Evolutionary conservation across 140 eudicot genomes (phyloP), one percentile per base, ranked within the genome.

Genomic region (Erigeron philadelphicus): DNA sequence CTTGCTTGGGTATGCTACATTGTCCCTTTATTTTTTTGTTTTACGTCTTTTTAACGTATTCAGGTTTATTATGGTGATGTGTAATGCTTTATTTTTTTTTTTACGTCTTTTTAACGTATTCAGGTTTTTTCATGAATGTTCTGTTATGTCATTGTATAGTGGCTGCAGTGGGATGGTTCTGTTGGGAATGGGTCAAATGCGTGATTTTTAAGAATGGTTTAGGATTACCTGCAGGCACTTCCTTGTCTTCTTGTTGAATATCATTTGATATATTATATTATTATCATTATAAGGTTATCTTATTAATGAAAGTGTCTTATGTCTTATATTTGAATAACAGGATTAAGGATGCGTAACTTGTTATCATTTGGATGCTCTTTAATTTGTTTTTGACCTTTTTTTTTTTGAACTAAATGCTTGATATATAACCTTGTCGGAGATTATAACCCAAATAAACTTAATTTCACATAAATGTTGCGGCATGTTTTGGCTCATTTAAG

Each of bases 1-100:
- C 86, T 71, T 94, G 87, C 77, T 84, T 9, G 99, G 99, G 99
- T 94, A 82, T 54, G 83, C 35, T 70, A 56, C 52, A 64, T 46
- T 47, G 11, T 8, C 59, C 35, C 5, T 13, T 31, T 49, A 13
- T 13, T 40, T 21, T 47, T 10, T 15, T 45, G 3, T 21, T 48
- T 35, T 3, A 0, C 1, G 23, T 15, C 5, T 47, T 31, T 17
- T 9, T 62, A n/a, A 7, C 38, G 38, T 62, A 48, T 61, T 61
- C 59, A 19, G 63, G 54, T 47, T 59, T 71, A 12, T 58, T 71
- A n/a, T 13, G 12, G 58, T 7, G 47, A 15, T 60, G 17, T 7
- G 31, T 73, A 25, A 11, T 17, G 56, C 38, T 31, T 31, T 49
- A 13, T 13, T 40, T 21, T 47, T 10, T 15, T 45, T 21, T 48